Percentiles rank a stretch among this genome's conserved stretches.
Evolutionary conservation across 1,284 basidiomycete genomes (phyloP).

Genomic region (Moesziomyces parantarcticus): DNA sequence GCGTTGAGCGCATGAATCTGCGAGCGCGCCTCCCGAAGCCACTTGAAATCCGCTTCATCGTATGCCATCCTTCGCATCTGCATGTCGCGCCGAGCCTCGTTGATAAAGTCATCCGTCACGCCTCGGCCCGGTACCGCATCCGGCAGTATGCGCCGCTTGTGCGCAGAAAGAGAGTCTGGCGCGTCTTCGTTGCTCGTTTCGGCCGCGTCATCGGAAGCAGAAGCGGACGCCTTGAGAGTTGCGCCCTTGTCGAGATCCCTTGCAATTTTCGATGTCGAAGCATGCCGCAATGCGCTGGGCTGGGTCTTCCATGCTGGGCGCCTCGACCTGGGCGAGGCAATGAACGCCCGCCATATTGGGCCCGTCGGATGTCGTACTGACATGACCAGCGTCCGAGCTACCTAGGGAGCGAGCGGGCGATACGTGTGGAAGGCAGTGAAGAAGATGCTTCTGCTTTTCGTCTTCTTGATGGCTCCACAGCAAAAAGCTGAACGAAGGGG

Average conservation of each 20-base stretch:
- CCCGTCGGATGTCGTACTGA: neutral
- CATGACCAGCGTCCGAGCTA: neutral
- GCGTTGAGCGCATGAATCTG: conserved; percentile 5
- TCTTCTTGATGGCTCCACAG: neutral
- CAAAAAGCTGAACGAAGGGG: neutral
- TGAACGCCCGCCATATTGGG: conserved; percentile 14
- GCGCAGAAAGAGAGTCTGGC: neutral
- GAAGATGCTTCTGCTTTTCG: neutral
- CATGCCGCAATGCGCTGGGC: conserved; percentile 10
- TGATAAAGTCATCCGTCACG: conserved; percentile 17
- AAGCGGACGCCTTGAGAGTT: neutral
- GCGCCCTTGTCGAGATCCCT: conserved; percentile 11
- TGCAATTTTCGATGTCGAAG: conserved; percentile 8
- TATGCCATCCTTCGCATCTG: conserved; percentile 31
- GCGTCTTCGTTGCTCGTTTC: neutral
- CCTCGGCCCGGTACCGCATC: conserved; percentile 13
- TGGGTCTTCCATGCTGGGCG: neutral
- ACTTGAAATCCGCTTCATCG: conserved; percentile 18
- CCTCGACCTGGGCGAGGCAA: neutral
- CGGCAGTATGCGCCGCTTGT: conserved; percentile 10
- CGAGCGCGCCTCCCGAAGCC: conserved; percentile 16
- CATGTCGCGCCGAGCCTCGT: conserved; percentile 31
- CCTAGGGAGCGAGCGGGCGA: neutral
- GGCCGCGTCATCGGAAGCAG: neutral
- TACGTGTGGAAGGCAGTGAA: neutral